Evolutionary conservation across 2,329 filamentous ascomycete species (phyloP), one percentile per base, ranked within the genome.

Genomic region (Penicillium sp.): DNA sequence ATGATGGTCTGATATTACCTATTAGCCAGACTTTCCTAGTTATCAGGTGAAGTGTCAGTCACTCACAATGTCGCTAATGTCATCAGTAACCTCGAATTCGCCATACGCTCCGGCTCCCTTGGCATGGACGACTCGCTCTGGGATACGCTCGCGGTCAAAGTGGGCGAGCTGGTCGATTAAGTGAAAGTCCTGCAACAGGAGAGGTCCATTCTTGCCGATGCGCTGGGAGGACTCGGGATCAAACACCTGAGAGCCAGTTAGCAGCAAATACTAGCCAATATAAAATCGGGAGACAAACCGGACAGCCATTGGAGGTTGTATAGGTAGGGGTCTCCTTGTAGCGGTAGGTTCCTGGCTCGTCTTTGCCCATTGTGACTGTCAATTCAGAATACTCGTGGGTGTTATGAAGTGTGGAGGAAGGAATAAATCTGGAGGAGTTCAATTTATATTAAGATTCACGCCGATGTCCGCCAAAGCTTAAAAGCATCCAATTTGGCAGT

Each of bases 151-250:
- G 20, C 71, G 66, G 60, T 75, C 70, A 52, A 75, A 75, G 55
- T 75, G 71, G 21, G 74, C 71, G 12, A 88, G 77, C 33, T 84
- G 71, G 62, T 86, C 85, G 62, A 88, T 83, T 67, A 87, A 70
- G 66, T 87, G 83, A 67, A 85, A 85, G 67, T 86, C 83, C 65
- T 86, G 83, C 21, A 87, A 79, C 59, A 86, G 74, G 40, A 87
- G 74, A 61, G 83, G 83, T 0, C 83, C 83, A 63, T 81, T 81
- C 49, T 69, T 66, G 49, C 83, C 84, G 33, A 82, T 71, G 57
- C 83, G 77, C 68, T 84, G 81, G 52, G 73, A 72, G 16, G 74
- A 72, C 62, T 80, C 74, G 18, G 81, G 80, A 63, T 81, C 77
- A 59, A 79, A 76, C 56, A 84, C 76, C 60, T 73, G 59, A 16